Percentiles rank a stretch among this genome's conserved stretches.
phyloP scores from a whole-genome alignment of 352 stramenopile species.

The Globisporangium nagaii region DNA sequence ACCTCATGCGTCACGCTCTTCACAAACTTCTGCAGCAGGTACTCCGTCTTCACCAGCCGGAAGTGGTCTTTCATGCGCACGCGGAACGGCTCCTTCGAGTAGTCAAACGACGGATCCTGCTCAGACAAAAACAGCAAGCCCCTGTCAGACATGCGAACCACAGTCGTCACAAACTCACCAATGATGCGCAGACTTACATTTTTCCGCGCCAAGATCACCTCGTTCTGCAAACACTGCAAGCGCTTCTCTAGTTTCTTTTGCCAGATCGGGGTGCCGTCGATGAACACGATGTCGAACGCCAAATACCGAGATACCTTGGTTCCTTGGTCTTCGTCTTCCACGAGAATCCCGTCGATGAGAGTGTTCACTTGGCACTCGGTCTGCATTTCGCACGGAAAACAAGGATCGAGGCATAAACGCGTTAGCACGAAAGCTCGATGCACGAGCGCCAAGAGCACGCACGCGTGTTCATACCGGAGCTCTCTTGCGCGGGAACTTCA shows the following conservation, averaged over 20 bases:
- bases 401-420: background rate
- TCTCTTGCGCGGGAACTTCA: slow-evolving; percentile 83
- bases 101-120: slow-evolving; percentile 75
- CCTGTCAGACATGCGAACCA: background rate
- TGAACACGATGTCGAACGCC: slow-evolving; percentile 79
- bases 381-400: slow-evolving; percentile 16
- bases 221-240: slow-evolving; percentile 84
- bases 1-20: slow-evolving; percentile 83
- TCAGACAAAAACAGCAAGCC: background rate
- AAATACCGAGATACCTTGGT: slow-evolving; percentile 72
- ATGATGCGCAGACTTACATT: slow-evolving; percentile 35
- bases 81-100: slow-evolving; percentile 75
- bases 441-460: background rate
- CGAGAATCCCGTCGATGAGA: slow-evolving; percentile 79
- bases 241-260: slow-evolving; percentile 87
- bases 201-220: slow-evolving; percentile 84
- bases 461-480: slow-evolving; percentile 28
- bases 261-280: slow-evolving; percentile 75
- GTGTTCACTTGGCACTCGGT: slow-evolving; percentile 72
- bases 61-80: slow-evolving; percentile 90
- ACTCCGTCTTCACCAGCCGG: slow-evolving; percentile 81
- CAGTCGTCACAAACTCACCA: background rate
- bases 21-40: slow-evolving; percentile 83
- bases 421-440: background rate
- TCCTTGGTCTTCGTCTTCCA: slow-evolving; percentile 80